Evolutionary conservation across 352 stramenopile species (phyloP).

Genomic region (Pythium folliculosum): DNA sequence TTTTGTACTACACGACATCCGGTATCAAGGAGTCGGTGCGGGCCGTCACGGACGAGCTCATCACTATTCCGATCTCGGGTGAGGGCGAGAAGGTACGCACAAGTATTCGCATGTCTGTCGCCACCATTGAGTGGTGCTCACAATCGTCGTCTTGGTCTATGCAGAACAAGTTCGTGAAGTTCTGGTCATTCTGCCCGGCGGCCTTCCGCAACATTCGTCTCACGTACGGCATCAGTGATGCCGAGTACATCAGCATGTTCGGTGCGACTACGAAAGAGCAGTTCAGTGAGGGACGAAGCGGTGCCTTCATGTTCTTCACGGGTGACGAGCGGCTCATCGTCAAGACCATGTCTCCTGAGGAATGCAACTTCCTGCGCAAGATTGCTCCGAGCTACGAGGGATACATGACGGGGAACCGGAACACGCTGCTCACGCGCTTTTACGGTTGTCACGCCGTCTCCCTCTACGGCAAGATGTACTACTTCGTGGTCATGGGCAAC

Average conservation of each 20-base stretch:
- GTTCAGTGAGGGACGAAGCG: constrained; percentile 87
- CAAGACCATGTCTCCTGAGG: constrained; percentile 89
- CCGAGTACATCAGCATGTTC: constrained; percentile 85
- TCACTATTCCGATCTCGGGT: constrained; percentile 80
- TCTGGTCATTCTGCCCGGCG: constrained; percentile 86
- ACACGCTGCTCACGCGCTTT: constrained; percentile 88
- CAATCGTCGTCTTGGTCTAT: neutral
- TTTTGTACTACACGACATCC: constrained; percentile 90
- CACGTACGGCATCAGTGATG: constrained; percentile 78
- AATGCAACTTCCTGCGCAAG: constrained; percentile 86
- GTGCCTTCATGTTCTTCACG: constrained; percentile 93
- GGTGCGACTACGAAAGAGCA: constrained; percentile 86
- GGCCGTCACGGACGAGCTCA: constrained; percentile 69
- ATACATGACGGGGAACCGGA: constrained; percentile 83
- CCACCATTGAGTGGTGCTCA: neutral
- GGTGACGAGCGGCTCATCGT: constrained; percentile 87
- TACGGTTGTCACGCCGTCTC: constrained; percentile 89
- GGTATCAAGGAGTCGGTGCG: constrained; percentile 88
- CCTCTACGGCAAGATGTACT: constrained; percentile 91
- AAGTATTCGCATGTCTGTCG: neutral
- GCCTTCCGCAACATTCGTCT: constrained; percentile 87
- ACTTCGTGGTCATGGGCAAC: constrained; percentile 93
- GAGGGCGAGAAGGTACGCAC: constrained; percentile 59
- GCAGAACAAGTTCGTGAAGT: constrained; percentile 81
- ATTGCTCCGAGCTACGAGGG: constrained; percentile 85